Evolutionary conservation across 441 rosid genomes (phyloP).

Genomic region (Adansonia grandidieri): DNA sequence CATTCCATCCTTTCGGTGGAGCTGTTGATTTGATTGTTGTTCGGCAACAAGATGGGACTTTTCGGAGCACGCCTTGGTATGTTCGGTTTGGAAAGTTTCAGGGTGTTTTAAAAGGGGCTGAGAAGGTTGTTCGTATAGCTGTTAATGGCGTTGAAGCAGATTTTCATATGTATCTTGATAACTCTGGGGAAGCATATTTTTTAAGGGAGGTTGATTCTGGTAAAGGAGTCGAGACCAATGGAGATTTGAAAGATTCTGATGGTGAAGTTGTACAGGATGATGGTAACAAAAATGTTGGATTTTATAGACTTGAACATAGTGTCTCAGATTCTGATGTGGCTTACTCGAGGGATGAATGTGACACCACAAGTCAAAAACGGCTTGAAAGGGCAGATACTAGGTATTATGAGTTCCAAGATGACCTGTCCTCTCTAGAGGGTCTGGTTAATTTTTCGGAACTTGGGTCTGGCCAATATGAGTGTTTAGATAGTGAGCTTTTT

Average conservation of each 20-base stretch:
- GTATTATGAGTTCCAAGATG: conserved; percentile 75
- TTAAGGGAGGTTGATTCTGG: conserved; percentile 64
- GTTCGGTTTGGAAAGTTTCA: conserved; percentile 94
- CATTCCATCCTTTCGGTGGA: conserved; percentile 95
- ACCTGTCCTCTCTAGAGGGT: conserved; percentile 51
- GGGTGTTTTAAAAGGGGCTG: conserved; percentile 86
- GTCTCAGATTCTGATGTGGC: conserved; percentile 61
- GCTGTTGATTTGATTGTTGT: conserved; percentile 91
- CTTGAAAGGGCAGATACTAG: conserved; percentile 69
- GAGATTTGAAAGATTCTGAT: conserved; percentile 22
- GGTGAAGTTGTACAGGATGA: conserved; percentile 28
- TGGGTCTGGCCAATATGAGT: conserved; percentile 50
- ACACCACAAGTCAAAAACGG: conserved; percentile 36
- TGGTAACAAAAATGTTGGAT: conserved; percentile 20
- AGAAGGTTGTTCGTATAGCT: conserved; percentile 69
- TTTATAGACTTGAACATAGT: conserved; percentile 64
- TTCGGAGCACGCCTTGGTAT: conserved; percentile 87
- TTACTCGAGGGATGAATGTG: conserved; percentile 48
- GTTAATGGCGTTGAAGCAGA: conserved; percentile 78
- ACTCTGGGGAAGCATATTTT: conserved; percentile 92
- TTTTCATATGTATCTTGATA: conserved; percentile 90
- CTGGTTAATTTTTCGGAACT: conserved; percentile 51
- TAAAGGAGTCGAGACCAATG: conserved; percentile 29
- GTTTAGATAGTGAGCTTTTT: conserved; percentile 44
- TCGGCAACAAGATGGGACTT: conserved; percentile 79